Percentiles rank a stretch among this genome's conserved stretches.
phyloP scores from a whole-genome alignment of 2,329 filamentous ascomycete genomes.

The Botrytis elliptica region DNA sequence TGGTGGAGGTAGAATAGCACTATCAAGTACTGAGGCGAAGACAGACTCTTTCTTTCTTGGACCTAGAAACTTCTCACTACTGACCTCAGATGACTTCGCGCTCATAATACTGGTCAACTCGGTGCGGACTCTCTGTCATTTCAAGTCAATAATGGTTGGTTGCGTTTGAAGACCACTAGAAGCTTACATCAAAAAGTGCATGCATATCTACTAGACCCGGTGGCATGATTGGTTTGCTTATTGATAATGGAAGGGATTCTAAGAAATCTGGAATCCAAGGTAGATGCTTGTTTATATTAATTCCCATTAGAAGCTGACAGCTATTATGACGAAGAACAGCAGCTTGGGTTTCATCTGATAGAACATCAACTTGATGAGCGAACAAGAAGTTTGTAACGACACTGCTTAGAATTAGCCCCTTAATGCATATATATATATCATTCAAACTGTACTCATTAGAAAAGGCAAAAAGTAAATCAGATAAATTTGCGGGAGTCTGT shows the following conservation, averaged over 20 bases:
- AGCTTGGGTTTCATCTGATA: slow-evolving; percentile 19
- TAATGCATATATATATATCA: neutral
- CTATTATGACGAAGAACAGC: slow-evolving; percentile 21
- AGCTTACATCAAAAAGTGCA: slow-evolving; percentile 22
- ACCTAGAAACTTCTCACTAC: neutral
- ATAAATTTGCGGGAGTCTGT: neutral
- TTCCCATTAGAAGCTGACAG: slow-evolving; percentile 19
- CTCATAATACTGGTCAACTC: slow-evolving; percentile 16
- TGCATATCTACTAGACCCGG: slow-evolving; percentile 25
- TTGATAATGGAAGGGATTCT: slow-evolving; percentile 23
- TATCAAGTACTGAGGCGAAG: slow-evolving; percentile 31
- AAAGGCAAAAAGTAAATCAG: neutral
- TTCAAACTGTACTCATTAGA: neutral
- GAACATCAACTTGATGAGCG: slow-evolving; percentile 21
- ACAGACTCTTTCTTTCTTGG: slow-evolving; percentile 30
- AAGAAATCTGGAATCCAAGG: slow-evolving; percentile 22
- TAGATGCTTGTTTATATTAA: slow-evolving; percentile 22
- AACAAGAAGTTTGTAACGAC: slow-evolving; percentile 23
- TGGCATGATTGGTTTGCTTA: slow-evolving; percentile 26
- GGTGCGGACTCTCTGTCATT: slow-evolving; percentile 18
- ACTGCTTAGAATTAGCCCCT: neutral
- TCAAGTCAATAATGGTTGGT: too few species aligned
- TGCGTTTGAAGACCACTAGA: too few species aligned
- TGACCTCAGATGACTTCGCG: slow-evolving; percentile 1
- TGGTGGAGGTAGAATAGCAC: neutral